phyloP scores from a whole-genome alignment of 1,284 basidiomycete species.

The Caloboletus firmus region DNA sequence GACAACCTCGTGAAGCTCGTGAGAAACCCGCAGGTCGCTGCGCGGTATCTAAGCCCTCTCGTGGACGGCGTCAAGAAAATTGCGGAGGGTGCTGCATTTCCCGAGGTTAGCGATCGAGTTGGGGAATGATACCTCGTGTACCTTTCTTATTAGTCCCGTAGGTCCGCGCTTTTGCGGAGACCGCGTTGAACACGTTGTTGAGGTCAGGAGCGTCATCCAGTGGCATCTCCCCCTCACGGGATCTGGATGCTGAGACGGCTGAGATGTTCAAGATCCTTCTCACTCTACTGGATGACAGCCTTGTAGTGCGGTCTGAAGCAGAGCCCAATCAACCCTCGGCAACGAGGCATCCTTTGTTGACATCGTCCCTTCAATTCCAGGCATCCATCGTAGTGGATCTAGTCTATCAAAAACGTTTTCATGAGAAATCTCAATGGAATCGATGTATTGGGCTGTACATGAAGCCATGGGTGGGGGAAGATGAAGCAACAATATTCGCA shows the following conservation, averaged over 20 bases:
- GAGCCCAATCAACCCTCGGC: slow-evolving; percentile 47
- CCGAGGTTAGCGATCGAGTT: slow-evolving; percentile 61
- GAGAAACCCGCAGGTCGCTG: slow-evolving; percentile 88
- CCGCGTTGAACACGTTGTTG: slow-evolving; percentile 73
- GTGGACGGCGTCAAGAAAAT: slow-evolving; percentile 93
- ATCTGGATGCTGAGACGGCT: slow-evolving; percentile 61
- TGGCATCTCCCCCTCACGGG: slow-evolving; percentile 65
- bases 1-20: slow-evolving; percentile 99
- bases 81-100: slow-evolving; percentile 90
- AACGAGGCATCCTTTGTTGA: slow-evolving; percentile 51
- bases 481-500: slow-evolving; percentile 52
- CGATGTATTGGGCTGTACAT: slow-evolving; percentile 73
- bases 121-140: slow-evolving; percentile 12
- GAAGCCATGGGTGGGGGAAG: slow-evolving; percentile 61
- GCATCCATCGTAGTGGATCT: slow-evolving; percentile 78
- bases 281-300: slow-evolving; percentile 57
- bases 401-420: slow-evolving; percentile 66
- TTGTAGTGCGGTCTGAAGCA: slow-evolving; percentile 43
- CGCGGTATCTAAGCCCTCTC: slow-evolving; percentile 84
- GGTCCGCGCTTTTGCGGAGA: slow-evolving; percentile 89
- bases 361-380: slow-evolving; percentile 64
- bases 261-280: slow-evolving; percentile 58
- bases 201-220: slow-evolving; percentile 79
- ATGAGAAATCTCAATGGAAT: slow-evolving; percentile 67
- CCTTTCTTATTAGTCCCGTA: slow-evolving; percentile 31